Percentiles rank a stretch among this genome's conserved stretches.
These are phyloP conservation scores for Lyophyllum decastes DNA, from an alignment of 768 basidiomycete genomes.

Conservation along the genomic window DNA sequence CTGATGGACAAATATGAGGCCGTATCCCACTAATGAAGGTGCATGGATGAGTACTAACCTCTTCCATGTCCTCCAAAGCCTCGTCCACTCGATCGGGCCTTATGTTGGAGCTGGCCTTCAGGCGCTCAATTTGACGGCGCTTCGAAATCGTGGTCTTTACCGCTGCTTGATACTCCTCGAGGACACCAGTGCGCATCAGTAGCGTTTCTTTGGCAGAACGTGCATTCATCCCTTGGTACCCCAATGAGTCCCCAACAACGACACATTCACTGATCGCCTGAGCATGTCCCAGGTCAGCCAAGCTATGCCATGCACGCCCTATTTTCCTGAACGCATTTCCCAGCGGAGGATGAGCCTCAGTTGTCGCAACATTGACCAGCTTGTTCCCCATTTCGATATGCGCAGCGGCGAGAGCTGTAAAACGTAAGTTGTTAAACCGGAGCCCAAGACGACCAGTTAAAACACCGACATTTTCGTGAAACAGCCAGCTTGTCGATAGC, in stretches of 20 bases:
- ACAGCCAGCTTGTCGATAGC: constrained; percentile 85
- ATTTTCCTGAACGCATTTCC: constrained; percentile 84
- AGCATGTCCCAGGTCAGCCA: constrained; percentile 87
- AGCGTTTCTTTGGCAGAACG: constrained; percentile 94
- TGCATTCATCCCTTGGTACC: constrained; percentile 97
- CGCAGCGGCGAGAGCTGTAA: constrained; percentile 69
- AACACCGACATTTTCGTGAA: constrained; percentile 67
- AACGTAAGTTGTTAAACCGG: constrained; percentile 3
- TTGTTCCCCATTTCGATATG: constrained; percentile 95
- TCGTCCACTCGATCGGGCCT: constrained; percentile 86
- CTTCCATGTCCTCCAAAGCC: constrained; percentile 89
- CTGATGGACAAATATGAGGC: constrained; percentile 39
- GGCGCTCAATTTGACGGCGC: constrained; percentile 84
- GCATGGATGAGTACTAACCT: constrained; percentile 51
- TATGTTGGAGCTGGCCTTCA: constrained; percentile 86
- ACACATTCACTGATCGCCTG: constrained; percentile 95
- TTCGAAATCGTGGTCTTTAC: constrained; percentile 94
- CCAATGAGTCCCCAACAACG: constrained; percentile 92
- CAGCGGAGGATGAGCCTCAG: constrained; percentile 84
- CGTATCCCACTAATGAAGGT: neutral
- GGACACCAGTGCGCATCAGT: constrained; percentile 82
- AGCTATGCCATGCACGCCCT: constrained; percentile 83
- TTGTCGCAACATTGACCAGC: constrained; percentile 83
- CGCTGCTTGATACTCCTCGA: constrained; percentile 94
- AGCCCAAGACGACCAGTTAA: constrained; percentile 1